Percentiles rank a stretch among this genome's conserved stretches.
Evolutionary conservation across 2,329 filamentous ascomycete genomes (phyloP).

Genomic region (Pleurostoma richardsiae): DNA sequence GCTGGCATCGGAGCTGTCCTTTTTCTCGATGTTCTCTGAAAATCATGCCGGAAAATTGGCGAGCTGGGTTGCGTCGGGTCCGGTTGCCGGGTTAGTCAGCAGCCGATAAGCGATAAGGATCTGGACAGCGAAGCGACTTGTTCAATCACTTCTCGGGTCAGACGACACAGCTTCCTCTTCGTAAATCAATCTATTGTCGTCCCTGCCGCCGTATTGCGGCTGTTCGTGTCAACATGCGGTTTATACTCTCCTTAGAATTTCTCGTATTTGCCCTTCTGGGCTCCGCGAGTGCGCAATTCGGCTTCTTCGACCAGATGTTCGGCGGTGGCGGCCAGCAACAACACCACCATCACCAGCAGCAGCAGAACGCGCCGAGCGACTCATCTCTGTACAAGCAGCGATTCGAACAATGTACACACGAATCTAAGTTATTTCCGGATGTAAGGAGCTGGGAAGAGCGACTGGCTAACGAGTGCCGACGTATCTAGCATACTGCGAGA

Average conservation of each 20-base stretch:
- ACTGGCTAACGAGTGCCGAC: neutral
- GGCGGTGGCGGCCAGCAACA: slow-evolving; percentile 47
- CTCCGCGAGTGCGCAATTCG: slow-evolving; percentile 73
- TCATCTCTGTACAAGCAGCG: slow-evolving; percentile 70
- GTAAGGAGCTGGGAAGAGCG: neutral
- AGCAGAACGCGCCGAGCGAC: slow-evolving; percentile 81
- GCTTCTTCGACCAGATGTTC: slow-evolving; percentile 99
- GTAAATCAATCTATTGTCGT: no score
- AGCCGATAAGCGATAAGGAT: no score
- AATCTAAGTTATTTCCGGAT: neutral
- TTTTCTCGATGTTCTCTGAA: no score
- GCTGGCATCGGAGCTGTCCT: no score
- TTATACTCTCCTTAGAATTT: slow-evolving; percentile 21
- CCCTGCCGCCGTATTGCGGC: no score
- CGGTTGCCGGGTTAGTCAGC: no score
- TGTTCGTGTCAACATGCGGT: slow-evolving; percentile 20
- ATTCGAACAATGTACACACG: slow-evolving; percentile 58
- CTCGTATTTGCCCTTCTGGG: slow-evolving; percentile 55
- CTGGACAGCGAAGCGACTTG: no score
- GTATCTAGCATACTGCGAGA: slow-evolving; percentile 70
- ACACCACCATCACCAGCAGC: slow-evolving; percentile 52
- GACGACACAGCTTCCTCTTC: no score
- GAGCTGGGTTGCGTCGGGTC: no score
- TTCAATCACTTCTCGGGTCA: no score
- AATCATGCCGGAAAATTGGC: no score